Conservation (phyloP, 2,329 filamentous ascomycete genomes). For the Epichloe sylvatica region DNA sequence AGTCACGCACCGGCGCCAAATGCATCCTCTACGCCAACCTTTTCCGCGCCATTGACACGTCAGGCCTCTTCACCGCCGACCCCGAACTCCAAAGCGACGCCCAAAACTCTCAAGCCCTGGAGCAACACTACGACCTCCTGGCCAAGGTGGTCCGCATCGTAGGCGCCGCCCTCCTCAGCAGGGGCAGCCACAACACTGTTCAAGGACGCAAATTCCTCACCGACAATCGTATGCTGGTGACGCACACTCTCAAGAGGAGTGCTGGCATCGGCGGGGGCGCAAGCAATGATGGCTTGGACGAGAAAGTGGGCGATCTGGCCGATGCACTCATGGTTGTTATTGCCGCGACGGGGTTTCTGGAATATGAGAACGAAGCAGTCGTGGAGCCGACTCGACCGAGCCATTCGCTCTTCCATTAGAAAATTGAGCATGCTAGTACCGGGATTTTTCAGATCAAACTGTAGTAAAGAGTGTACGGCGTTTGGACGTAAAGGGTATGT, state of each 20-base stretch:
- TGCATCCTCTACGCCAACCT: constrained; percentile 81
- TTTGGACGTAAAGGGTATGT: constrained; percentile 8
- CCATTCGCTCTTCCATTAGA: constrained; percentile 27
- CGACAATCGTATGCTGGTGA: constrained; percentile 70
- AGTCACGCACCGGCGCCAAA: constrained; percentile 71
- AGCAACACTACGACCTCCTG: constrained; percentile 73
- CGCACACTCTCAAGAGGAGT: constrained; percentile 80
- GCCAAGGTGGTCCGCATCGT: constrained; percentile 70
- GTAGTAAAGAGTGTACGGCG: constrained; percentile 8
- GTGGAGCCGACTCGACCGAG: constrained; percentile 20
- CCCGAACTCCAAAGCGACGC: constrained; percentile 79
- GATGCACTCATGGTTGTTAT: constrained; percentile 78
- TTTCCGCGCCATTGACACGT: constrained; percentile 66
- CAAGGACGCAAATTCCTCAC: constrained; percentile 69
- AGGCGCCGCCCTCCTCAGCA: constrained; percentile 64
- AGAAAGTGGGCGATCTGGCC: constrained; percentile 60
- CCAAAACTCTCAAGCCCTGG: constrained; percentile 54
- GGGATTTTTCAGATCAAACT: neutral
- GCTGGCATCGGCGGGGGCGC: constrained; percentile 53
- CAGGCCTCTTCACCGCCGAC: constrained; percentile 76
- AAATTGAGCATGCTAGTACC: constrained; percentile 1
- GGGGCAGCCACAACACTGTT: constrained; percentile 68
- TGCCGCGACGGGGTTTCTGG: constrained; percentile 67
- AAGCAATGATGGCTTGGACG: constrained; percentile 31
- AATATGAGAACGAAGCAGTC: constrained; percentile 35